Base-by-base conservation (phyloP, 768 basidiomycete species). In the Dictyophora rubrovolvata region DNA sequence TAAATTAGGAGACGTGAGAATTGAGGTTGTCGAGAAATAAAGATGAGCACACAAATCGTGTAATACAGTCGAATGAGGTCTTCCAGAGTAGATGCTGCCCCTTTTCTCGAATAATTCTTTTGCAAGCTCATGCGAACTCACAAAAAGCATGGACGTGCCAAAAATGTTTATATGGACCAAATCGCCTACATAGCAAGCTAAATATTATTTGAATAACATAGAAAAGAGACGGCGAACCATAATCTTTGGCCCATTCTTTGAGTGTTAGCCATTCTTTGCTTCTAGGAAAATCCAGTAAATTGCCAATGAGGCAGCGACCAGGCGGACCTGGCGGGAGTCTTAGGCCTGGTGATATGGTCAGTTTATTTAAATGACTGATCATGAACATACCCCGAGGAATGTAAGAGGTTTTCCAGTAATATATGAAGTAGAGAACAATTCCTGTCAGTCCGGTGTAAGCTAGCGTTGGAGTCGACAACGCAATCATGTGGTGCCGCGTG, bases 131-230 rank as follows among this genome's bases (percentile, higher is more conserved):
- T 55, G 33, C 12, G 64, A 63, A 51, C 61, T 61, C 21, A 65
- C 14, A 42, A 63, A 53, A 16, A 67, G 20, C 16, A 67, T 49
- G 14, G 47, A 47, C 10, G 42, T 33, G 1, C 61, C 58, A 10
- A 64, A 55, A 0, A 60, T 36, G 9, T 59, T 37, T 11, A 62
- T 20, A 49, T 66, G 63, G 34, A 66, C 52, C 16, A 67, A 35
- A 42, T 66, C 65, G 35, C 65, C 61, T 60, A n/a, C n/a, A n/a
- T n/a, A n/a, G n/a, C 8, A 57, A 9, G n/a, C n/a, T n/a, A n/a
- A n/a, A n/a, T n/a, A n/a, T n/a, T n/a, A 22, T 3, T 34, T 10
- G 9, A 16, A 22, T 11, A 34, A 51, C 12, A 42, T 2, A n/a
- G 12, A n/a, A n/a, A n/a, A n/a, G n/a, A n/a, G n/a, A n/a, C n/a